Percentiles rank a stretch among this genome's conserved stretches.
Conservation (phyloP, 805 yeast genomes). For the Metahyphopichia silvanorum region DNA sequence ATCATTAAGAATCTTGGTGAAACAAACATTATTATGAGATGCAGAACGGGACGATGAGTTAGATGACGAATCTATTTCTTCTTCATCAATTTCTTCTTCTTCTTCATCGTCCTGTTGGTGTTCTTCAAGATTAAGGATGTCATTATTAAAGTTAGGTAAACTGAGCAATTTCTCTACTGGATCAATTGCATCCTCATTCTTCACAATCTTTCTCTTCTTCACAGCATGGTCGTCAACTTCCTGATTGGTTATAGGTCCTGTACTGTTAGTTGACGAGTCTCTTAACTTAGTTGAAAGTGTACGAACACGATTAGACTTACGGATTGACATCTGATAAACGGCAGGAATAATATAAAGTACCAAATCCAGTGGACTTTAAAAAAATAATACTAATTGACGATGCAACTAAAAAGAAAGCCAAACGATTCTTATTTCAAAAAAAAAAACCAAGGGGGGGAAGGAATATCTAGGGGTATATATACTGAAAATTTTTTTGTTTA, state of each 20-base stretch:
- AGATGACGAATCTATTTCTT: conserved; percentile 2
- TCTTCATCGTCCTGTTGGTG: conserved; percentile 8
- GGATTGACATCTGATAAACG: conserved; percentile 15
- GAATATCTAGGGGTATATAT: not conserved
- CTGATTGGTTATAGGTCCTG: conserved; percentile 9
- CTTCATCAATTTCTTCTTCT: conserved; percentile 10
- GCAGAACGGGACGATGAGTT: conserved; percentile 1
- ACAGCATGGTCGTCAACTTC: conserved; percentile 1
- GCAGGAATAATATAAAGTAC: conserved; percentile 1
- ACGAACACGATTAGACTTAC: conserved; percentile 31
- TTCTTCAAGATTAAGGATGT: conserved; percentile 24
- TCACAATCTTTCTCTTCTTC: conserved; percentile 7
- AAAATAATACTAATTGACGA: not conserved
- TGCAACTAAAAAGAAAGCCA: not conserved
- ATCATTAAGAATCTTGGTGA: conserved; percentile 37
- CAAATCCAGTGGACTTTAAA: too few relatives aligned
- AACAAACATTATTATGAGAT: conserved; percentile 15
- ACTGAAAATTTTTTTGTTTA: too few relatives aligned
- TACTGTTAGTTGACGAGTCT: conserved; percentile 3
- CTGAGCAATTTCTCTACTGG: conserved; percentile 42
- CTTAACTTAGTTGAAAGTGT: conserved; percentile 18
- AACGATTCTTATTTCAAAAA: not conserved
- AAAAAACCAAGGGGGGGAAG: not conserved
- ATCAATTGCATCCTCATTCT: conserved; percentile 30
- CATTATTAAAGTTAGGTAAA: conserved; percentile 28